phyloP scores from a whole-genome alignment of 176 grass and related monocot genomes.

The Carex scoparia region DNA sequence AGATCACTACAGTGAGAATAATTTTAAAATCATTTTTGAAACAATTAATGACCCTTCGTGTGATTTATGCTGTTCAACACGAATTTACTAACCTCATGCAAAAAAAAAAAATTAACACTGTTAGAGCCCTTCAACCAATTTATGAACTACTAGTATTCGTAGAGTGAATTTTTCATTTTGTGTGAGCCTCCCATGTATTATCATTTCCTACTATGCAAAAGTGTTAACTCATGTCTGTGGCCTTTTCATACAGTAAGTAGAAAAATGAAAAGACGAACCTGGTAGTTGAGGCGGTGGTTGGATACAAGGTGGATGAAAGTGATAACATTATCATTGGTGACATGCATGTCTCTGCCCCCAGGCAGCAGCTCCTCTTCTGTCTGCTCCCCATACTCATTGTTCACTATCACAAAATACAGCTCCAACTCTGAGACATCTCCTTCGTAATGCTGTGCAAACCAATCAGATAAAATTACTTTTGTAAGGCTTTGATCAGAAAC shows the following conservation, averaged over 20 bases:
- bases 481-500: not conserved
- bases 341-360: constrained; percentile 71
- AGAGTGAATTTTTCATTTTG: not conserved
- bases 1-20: constrained; percentile 5
- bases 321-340: constrained; percentile 98
- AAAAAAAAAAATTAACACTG: no score
- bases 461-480: constrained; percentile 1
- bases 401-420: constrained; percentile 93
- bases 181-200: not conserved
- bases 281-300: constrained; percentile 87
- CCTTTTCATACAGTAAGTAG: not conserved
- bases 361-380: constrained; percentile 86
- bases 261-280: constrained; percentile 35
- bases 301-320: constrained; percentile 94
- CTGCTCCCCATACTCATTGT: constrained; percentile 98
- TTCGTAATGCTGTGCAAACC: constrained; percentile 59
- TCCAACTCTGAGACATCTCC: constrained; percentile 84
- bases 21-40: not conserved
- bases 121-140: not conserved
- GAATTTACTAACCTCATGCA: not conserved
- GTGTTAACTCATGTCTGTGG: not conserved
- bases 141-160: not conserved
- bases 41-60: not conserved
- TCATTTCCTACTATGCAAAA: not conserved
- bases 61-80: not conserved